These are phyloP conservation scores for Lachancea fermentati DNA, from an alignment of 805 yeast species.

Conservation along the genomic window DNA sequence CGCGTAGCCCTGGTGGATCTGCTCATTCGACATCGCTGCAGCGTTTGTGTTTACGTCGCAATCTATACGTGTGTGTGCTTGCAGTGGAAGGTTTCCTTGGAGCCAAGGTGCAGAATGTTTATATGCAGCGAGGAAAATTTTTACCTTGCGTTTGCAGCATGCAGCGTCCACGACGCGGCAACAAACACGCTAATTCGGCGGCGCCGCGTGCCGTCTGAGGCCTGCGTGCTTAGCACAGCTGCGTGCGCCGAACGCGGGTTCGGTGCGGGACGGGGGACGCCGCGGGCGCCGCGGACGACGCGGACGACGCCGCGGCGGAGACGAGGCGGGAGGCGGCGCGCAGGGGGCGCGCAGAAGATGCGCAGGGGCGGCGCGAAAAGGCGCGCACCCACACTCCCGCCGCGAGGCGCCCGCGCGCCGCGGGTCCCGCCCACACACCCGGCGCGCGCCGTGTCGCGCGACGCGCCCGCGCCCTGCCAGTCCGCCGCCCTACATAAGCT, in stretches of 20 bases:
- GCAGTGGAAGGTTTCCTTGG: not conserved
- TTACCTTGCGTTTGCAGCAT: not conserved
- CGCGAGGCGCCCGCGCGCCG: too few species aligned
- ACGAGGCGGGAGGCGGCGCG: too few species aligned
- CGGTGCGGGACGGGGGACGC: not conserved
- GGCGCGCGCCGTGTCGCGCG: too few species aligned
- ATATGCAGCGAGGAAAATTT: not conserved
- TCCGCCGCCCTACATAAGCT: not conserved
- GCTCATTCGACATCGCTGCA: conserved; percentile 1
- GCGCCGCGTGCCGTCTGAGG: not conserved
- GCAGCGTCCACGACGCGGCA: not conserved
- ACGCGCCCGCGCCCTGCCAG: too few species aligned
- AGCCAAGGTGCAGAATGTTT: not conserved
- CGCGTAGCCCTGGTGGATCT: not conserved
- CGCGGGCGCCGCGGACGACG: too few species aligned
- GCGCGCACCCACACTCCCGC: too few species aligned
- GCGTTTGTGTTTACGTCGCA: not conserved
- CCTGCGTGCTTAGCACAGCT: not conserved
- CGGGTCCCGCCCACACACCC: too few species aligned
- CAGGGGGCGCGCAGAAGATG: too few species aligned
- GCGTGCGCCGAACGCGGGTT: not conserved
- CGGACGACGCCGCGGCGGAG: too few species aligned
- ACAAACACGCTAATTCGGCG: not conserved
- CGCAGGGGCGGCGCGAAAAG: too few species aligned
- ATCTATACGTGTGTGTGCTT: not conserved